Base-by-base conservation (phyloP, 345 rosid species). In the Toxicodendron radicans region DNA sequence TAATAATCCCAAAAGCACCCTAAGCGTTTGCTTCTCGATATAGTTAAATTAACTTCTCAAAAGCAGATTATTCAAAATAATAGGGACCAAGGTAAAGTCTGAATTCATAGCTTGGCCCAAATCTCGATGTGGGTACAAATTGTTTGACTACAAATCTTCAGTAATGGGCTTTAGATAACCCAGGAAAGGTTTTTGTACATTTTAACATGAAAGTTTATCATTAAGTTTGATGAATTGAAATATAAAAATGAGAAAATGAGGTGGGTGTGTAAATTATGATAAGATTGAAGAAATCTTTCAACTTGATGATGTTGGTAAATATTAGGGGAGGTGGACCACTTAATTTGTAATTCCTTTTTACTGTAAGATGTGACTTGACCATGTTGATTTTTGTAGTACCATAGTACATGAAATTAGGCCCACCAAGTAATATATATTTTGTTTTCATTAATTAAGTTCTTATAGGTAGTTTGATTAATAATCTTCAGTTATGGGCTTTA, bases 361-460 rank as follows among this genome's bases (percentile, higher is more conserved):
- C 81, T 61, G 84, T 65, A 80, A 78, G 88, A 83, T 83, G 87
- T 85, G 87, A 87, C 87, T 48, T 54, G 72, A 78, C 88, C 56
- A n/a, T 75, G 24, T 79, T 78, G 74, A 73, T 65, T 64, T 23
- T 33, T 30, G 33, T 56, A 54, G 11, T 49, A 48, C 57, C 58
- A 63, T 67, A 7, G 78, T 64, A 64, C 81, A 32, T 54, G 56
- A 68, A n/a, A n/a, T n/a, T n/a, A n/a, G n/a, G n/a, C n/a, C n/a
- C n/a, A n/a, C n/a, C n/a, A n/a, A n/a, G n/a, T n/a, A n/a, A n/a
- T n/a, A n/a, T n/a, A n/a, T n/a, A n/a, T n/a, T n/a, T n/a, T n/a
- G n/a, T n/a, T n/a, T n/a, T n/a, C n/a, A n/a, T n/a, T n/a, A n/a
- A n/a, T n/a, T n/a, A n/a, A n/a, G n/a, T n/a, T n/a, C n/a, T n/a